A percentile compares a stretch with the other conserved stretches of the same genome.
Conservation (phyloP, 352 stramenopile species). For the Globisporangium uncinulatum region DNA sequence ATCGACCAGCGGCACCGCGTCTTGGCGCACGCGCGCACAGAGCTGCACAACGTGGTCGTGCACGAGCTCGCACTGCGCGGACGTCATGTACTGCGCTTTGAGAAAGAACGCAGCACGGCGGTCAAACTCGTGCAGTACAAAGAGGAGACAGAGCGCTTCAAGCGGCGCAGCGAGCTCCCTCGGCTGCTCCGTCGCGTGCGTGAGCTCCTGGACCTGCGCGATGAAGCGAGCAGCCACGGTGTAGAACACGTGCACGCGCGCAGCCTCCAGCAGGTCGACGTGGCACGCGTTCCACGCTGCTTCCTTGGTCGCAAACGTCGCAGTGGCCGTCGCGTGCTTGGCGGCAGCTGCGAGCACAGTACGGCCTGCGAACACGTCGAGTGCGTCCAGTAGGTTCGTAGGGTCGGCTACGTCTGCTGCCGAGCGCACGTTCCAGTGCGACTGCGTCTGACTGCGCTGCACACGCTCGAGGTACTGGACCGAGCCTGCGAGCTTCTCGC, state of each 20-base stretch:
- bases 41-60: slow-evolving; percentile 27
- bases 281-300: slow-evolving; percentile 65
- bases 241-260: slow-evolving; percentile 73
- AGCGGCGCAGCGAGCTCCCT: slow-evolving; percentile 44
- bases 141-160: slow-evolving; percentile 62
- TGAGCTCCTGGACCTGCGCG: slow-evolving; percentile 41
- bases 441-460: slow-evolving; percentile 11
- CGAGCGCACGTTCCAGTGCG: slow-evolving; percentile 27
- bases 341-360: slow-evolving; percentile 36
- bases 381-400: slow-evolving; percentile 25
- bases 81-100: slow-evolving; percentile 50
- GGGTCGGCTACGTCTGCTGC: slow-evolving; percentile 27
- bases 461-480: slow-evolving; percentile 59
- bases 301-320: slow-evolving; percentile 20
- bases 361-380: slow-evolving; percentile 51
- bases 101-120: slow-evolving; percentile 47
- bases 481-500: slow-evolving; percentile 47
- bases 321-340: slow-evolving; percentile 23
- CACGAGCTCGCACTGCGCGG: slow-evolving; percentile 45
- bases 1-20: slow-evolving; percentile 68
- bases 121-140: slow-evolving; percentile 72
- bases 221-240: slow-evolving; percentile 60
- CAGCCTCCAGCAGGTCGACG: slow-evolving; percentile 65
- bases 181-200: slow-evolving; percentile 8
- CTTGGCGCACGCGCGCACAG: slow-evolving; percentile 42